Conservation (phyloP, 106 monocot species). For the Gastrodia elata region DNA sequence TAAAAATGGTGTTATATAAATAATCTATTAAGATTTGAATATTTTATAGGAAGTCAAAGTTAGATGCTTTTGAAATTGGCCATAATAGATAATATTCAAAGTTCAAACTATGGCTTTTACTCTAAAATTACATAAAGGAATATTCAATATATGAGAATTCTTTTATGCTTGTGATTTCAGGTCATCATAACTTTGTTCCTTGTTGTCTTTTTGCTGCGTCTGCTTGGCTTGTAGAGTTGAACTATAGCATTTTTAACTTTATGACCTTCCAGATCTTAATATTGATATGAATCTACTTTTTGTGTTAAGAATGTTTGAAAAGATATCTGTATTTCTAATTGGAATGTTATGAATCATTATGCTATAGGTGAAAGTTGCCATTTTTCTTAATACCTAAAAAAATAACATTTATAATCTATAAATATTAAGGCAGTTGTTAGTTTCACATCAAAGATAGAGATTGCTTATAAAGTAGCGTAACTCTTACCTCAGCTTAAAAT, state of each 20-base stretch:
- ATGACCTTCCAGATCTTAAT: background rate
- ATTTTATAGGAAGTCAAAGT: background rate
- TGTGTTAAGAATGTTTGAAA: background rate
- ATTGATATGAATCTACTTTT: background rate
- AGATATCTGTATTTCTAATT: background rate
- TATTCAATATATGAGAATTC: background rate
- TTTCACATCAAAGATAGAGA: background rate
- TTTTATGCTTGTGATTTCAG: background rate
- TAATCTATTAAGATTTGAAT: too few relatives aligned
- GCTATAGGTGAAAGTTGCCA: background rate
- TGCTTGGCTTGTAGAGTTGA: background rate
- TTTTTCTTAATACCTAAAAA: background rate
- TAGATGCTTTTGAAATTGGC: background rate
- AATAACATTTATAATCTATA: background rate
- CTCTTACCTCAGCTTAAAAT: background rate
- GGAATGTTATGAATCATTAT: background rate
- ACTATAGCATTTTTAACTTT: background rate
- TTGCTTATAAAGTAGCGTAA: background rate
- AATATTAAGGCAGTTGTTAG: background rate
- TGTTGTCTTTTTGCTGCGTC: background rate
- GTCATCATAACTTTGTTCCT: background rate
- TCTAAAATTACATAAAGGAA: background rate
- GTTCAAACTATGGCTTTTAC: background rate
- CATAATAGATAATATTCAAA: background rate
- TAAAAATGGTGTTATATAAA: too few relatives aligned